These are phyloP conservation scores for Rickenella mellea DNA, from an alignment of 768 basidiomycete genomes.

Conservation along the genomic window DNA sequence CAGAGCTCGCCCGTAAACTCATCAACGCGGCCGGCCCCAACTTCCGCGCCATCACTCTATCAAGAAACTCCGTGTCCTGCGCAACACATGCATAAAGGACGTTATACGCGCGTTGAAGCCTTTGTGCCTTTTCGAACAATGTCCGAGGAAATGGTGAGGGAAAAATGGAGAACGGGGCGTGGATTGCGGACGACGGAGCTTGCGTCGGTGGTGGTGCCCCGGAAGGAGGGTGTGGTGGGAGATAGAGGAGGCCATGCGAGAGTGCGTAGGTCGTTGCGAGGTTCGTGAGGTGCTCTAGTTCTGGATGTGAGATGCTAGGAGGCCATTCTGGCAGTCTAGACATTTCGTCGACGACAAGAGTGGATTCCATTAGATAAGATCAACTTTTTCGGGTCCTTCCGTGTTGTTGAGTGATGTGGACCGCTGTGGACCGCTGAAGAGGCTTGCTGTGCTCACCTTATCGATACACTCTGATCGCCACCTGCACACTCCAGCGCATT, in stretches of 20 bases:
- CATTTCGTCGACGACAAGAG: not conserved
- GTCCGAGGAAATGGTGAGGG: conserved; percentile 78
- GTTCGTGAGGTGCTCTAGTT: conserved; percentile 49
- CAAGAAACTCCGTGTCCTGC: conserved; percentile 69
- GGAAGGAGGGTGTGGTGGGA: conserved; percentile 39
- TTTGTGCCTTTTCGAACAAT: conserved; percentile 55
- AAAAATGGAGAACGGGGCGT: conserved; percentile 83
- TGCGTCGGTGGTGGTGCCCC: conserved; percentile 28
- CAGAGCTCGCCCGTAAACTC: conserved; percentile 81
- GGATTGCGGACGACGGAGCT: conserved; percentile 65
- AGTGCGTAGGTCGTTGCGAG: conserved; percentile 78
- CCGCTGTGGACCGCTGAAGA: no score
- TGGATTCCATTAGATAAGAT: no score
- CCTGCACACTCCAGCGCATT: no score
- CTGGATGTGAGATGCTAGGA: conserved; percentile 47
- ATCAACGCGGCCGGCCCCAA: conserved; percentile 75
- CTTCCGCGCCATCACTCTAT: conserved; percentile 69
- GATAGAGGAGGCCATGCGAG: conserved; percentile 76
- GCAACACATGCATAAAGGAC: conserved; percentile 78
- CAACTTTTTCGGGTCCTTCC: no score
- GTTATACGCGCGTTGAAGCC: conserved; percentile 74
- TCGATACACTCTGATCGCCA: no score
- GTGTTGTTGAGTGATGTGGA: no score
- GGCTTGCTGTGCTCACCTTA: no score
- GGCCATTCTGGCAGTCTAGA: conserved; percentile 50